Base-by-base conservation (phyloP, 139 green algal genomes). In the Pleodorina starrii region DNA sequence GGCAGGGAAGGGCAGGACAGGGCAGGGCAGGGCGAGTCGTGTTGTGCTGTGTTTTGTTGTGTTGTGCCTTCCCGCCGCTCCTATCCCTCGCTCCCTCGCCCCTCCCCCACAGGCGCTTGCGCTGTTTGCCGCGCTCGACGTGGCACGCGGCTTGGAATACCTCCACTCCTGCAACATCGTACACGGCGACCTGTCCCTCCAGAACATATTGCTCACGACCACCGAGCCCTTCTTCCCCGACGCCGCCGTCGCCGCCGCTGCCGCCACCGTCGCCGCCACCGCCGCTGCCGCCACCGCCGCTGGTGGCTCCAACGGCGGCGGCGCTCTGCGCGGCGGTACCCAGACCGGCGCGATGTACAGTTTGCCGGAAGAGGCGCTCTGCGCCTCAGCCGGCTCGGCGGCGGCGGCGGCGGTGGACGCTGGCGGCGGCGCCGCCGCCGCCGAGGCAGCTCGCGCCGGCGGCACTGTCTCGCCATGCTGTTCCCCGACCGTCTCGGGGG, bases 141-240 rank as follows among this genome's bases (percentile, higher is more conserved):
- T 91, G 17, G 90, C 90, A 2, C 87, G 90, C n/a, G 90, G 87
- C 54, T 29, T 93, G 72, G 68, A 68, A 5, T 93, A 84, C 77
- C 73, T 93, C 27, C 90, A 93, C 75, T 35, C 85, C 35, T 86
- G 82, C 68, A 81, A 66, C 23, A 72, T 93, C 0, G 68, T 91
- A 0, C 90, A 93, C 68, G 90, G 90, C 36, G 90, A 93, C 77
- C 79, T 93, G 1, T 88, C 71, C 29, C 68, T 83, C 14, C 48
- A 84, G 48, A 92, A 91, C 85, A 87, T 92, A 42, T 63, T 92
- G 21, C 60, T 92, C 32, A 57, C 63, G 12, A 68, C 43, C 82
- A 25, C 38, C 57, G 57, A 74, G 38, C 51, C 79, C 10, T 19
- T 75, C 12, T 59, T 86, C 5, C 79, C 79, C 0, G 57, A 57